Base-by-base conservation (phyloP, 2,329 filamentous ascomycete genomes). In the Chaetomium globosum region DNA sequence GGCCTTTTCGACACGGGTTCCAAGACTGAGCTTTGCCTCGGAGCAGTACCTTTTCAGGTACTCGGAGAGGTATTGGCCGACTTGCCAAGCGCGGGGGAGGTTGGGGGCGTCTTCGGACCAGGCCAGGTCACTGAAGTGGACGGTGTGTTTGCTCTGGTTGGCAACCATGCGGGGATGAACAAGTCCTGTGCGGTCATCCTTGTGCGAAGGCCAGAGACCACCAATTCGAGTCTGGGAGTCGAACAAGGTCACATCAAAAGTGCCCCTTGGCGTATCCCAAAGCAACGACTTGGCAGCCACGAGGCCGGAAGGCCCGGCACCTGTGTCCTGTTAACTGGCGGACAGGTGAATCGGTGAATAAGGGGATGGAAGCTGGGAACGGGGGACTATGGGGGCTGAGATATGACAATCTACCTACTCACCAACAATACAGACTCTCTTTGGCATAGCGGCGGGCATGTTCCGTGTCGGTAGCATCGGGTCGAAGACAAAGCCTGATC, bases 91-190 rank as follows among this genome's bases (percentile, higher is more conserved):
- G 46, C 83, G 86, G 1, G 92, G 92, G 56, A 95, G 88, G 75
- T 89, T 82, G 1, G 89, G 87, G 1, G 80, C 77, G 4, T 76
- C 77, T 5, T 81, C 77, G 3, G 83, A 80, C 91, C 91, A 96
- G 6, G 89, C 84, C 28, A 92, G 75, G 73, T 94, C 92, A 68
- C 85, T 87, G 71, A 89, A 89, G 71, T 85, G 83, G 68, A 95
- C 87, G 0, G 90, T 92, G 75, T 92, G 91, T 54, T 84, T 85
- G 77, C 89, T 93, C 72, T 93, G 86, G 74, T 96, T 96, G 4
- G 85, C 85, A 19, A 85, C 80, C 81, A 90, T 90, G 60, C 89
- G 82, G 9, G 89, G 89, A 67, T 89, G 86, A 19, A 89, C 77
- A 48, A 85, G 77, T 2, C 85, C 81, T 1, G 70, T 77, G n/a